phyloP scores from a whole-genome alignment of 306 rosid genomes.

The Biancaea sappan region DNA sequence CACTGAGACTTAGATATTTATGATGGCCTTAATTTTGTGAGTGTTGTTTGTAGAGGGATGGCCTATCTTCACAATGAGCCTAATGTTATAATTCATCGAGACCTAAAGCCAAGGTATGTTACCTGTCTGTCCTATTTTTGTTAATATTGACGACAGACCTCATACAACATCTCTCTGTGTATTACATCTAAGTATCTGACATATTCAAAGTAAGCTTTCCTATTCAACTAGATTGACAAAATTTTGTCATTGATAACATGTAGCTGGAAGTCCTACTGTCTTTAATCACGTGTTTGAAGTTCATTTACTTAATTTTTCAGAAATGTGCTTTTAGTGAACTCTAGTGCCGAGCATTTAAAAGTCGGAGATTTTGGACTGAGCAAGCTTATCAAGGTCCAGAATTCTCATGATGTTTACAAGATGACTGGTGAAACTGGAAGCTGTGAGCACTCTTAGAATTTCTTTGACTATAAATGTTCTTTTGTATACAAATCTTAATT shows the following conservation, averaged over 20 bases:
- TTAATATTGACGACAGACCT: constrained; percentile 11
- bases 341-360: constrained; percentile 95
- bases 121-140: constrained; percentile 8
- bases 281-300: constrained; percentile 28
- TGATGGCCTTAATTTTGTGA: constrained; percentile 43
- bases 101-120: constrained; percentile 87
- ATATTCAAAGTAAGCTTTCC: constrained; percentile 28
- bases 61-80: constrained; percentile 98
- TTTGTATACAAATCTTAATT: constrained; percentile 12
- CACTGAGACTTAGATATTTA: constrained; percentile 15
- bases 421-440: constrained; percentile 99
- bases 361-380: constrained; percentile 98
- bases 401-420: constrained; percentile 94
- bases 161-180: constrained; percentile 17
- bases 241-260: constrained; percentile 29
- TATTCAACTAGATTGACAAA: constrained; percentile 13
- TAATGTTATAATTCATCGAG: constrained; percentile 85
- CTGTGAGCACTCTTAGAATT: constrained; percentile 64
- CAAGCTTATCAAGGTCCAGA: constrained; percentile 91
- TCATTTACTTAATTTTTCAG: constrained; percentile 48
- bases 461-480: constrained; percentile 4
- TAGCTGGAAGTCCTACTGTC: constrained; percentile 23
- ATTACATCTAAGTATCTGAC: constrained; percentile 1
- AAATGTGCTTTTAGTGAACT: constrained; percentile 94
- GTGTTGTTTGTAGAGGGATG: constrained; percentile 75